Conservation (phyloP, 345 rosid species). For the Citrus sinensis region DNA sequence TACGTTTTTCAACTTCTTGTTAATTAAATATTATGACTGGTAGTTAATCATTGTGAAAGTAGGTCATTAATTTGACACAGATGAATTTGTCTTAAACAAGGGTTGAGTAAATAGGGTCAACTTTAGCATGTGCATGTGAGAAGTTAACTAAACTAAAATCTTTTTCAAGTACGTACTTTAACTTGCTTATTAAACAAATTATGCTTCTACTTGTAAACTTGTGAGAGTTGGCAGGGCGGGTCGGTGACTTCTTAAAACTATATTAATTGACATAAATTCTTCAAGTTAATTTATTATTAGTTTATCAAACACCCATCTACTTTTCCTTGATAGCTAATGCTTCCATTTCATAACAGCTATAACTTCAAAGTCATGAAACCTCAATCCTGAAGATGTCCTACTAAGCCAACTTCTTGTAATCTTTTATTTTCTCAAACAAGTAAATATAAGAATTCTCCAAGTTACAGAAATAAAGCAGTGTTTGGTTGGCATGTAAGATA, state of each 20-base stretch:
- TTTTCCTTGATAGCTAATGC: no score
- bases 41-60: not conserved
- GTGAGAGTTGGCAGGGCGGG: conserved; percentile 13
- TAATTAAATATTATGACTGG: not conserved
- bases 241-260: conserved; percentile 23
- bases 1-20: not conserved
- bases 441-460: not conserved
- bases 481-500: not conserved
- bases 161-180: conserved; percentile 1
- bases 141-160: conserved; percentile 17
- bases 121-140: conserved; percentile 53
- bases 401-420: not conserved
- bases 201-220: not conserved
- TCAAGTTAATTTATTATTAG: not conserved
- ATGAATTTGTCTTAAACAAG: conserved; percentile 13
- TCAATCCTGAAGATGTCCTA: no score
- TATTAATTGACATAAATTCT: conserved; percentile 27
- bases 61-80: not conserved
- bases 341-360: no score
- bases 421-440: not conserved
- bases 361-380: no score
- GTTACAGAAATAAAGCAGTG: not conserved
- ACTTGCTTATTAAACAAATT: conserved; percentile 7
- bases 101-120: conserved; percentile 35
- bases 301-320: not conserved